Evolutionary conservation across 169 alveolate species (phyloP).

Genomic region (Cryptosporidium xiaoi): DNA sequence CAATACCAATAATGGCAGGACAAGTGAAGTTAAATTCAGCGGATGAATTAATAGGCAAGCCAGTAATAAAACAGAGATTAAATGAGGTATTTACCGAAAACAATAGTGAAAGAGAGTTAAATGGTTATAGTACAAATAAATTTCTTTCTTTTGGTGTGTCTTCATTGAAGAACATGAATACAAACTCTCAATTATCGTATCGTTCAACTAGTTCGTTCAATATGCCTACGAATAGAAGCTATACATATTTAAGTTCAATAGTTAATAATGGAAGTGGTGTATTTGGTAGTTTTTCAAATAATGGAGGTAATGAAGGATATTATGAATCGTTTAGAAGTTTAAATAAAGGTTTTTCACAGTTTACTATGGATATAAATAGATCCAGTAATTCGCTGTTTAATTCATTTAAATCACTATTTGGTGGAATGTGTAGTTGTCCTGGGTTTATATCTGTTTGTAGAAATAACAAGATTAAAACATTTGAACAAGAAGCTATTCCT

Average conservation of each 20-base stretch:
- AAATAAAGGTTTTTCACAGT: no score
- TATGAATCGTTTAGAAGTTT: no score
- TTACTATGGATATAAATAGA: neutral
- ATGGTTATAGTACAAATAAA: constrained; percentile 6
- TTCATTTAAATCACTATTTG: constrained; percentile 13
- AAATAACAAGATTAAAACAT: constrained; percentile 29
- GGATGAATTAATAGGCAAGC: constrained; percentile 64
- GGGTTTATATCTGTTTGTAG: constrained; percentile 63
- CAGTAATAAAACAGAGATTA: constrained; percentile 58
- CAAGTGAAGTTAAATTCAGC: constrained; percentile 61
- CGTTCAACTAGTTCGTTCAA: constrained; percentile 21
- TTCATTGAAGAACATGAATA: constrained; percentile 12
- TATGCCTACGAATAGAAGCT: constrained; percentile 55
- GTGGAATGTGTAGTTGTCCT: constrained; percentile 66
- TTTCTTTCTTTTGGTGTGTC: constrained; percentile 55
- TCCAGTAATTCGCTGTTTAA: constrained; percentile 7
- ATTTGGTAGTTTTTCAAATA: neutral
- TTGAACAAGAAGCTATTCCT: constrained; percentile 61
- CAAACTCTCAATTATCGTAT: constrained; percentile 2
- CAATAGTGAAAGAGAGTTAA: neutral
- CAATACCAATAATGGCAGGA: constrained; percentile 50
- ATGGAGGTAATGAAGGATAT: no score
- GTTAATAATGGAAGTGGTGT: constrained; percentile 5
- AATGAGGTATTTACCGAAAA: constrained; percentile 3
- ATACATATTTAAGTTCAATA: constrained; percentile 51